phyloP scores from a whole-genome alignment of 2,329 filamentous ascomycete species.

The Phialophora macrospora region DNA sequence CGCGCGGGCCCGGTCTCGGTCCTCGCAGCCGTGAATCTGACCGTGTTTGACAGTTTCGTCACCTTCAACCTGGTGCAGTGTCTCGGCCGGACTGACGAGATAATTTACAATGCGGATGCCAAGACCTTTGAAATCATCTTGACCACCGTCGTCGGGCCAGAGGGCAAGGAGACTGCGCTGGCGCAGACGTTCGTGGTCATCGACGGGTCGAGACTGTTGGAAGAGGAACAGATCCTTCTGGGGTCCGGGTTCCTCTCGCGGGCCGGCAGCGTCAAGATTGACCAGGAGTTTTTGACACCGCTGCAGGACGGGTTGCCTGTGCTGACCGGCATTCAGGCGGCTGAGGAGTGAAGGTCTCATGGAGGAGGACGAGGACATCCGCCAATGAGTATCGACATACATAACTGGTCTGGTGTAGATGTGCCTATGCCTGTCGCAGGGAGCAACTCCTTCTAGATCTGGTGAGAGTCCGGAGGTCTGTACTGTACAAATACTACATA shows the following conservation, averaged over 20 bases:
- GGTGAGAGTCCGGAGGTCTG: not conserved
- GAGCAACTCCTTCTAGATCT: not conserved
- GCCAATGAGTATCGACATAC: not conserved
- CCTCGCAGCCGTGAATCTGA: conserved; percentile 25
- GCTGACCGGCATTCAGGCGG: conserved; percentile 42
- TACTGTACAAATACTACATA: not conserved
- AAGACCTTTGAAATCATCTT: conserved; percentile 93
- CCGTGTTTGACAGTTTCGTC: conserved; percentile 29
- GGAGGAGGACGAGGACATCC: not conserved
- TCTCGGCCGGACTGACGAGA: conserved; percentile 20
- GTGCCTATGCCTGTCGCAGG: not conserved
- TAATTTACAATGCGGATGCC: conserved; percentile 8
- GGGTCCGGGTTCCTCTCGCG: conserved; percentile 23
- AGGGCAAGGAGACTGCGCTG: conserved; percentile 80
- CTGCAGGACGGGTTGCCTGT: conserved; percentile 22
- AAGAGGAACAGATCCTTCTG: conserved; percentile 29
- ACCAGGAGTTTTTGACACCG: conserved; percentile 12
- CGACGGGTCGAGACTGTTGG: conserved; percentile 27
- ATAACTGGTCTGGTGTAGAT: not conserved
- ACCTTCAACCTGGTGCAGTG: conserved; percentile 32
- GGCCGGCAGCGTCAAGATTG: conserved; percentile 4
- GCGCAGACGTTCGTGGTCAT: conserved; percentile 30
- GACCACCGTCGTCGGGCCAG: conserved; percentile 81
- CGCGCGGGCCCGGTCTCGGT: conserved; percentile 23
- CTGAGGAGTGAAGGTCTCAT: not conserved